phyloP scores from a whole-genome alignment of 2,329 filamentous ascomycete species.

The Diaporthe caulivora region DNA sequence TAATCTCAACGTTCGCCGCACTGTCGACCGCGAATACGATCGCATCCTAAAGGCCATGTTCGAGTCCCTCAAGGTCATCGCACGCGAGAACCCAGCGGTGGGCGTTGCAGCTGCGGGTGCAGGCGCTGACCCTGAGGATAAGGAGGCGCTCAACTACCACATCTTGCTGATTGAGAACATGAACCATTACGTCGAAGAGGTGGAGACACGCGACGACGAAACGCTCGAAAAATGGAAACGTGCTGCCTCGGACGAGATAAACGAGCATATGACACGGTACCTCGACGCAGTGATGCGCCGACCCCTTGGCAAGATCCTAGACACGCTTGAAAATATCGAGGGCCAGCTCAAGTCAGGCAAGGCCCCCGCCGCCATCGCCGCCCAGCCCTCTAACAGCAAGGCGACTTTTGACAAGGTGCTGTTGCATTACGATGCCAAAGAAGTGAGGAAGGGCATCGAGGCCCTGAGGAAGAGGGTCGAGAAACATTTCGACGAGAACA shows the following conservation, averaged over 20 bases:
- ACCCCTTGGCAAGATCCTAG: constrained; percentile 89
- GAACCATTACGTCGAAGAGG: constrained; percentile 96
- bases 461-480: constrained; percentile 91
- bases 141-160: constrained; percentile 96
- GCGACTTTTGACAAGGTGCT: constrained; percentile 88
- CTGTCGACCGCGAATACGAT: constrained; percentile 88
- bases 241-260: constrained; percentile 81
- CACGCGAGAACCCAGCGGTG: constrained; percentile 73
- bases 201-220: constrained; percentile 79
- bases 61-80: constrained; percentile 95
- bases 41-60: constrained; percentile 96
- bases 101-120: constrained; percentile 50
- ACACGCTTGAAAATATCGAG: constrained; percentile 92
- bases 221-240: constrained; percentile 87
- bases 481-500: constrained; percentile 93
- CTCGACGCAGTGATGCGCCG: constrained; percentile 88
- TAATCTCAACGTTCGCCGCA: constrained; percentile 75
- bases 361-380: constrained; percentile 74
- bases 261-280: constrained; percentile 89
- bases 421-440: constrained; percentile 82
- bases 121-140: constrained; percentile 79
- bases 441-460: constrained; percentile 91
- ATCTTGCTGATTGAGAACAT: constrained; percentile 98
- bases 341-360: constrained; percentile 73
- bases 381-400: constrained; percentile 86